Conservation (phyloP, 179 eudicot species). For the Gypsophila paniculata region DNA sequence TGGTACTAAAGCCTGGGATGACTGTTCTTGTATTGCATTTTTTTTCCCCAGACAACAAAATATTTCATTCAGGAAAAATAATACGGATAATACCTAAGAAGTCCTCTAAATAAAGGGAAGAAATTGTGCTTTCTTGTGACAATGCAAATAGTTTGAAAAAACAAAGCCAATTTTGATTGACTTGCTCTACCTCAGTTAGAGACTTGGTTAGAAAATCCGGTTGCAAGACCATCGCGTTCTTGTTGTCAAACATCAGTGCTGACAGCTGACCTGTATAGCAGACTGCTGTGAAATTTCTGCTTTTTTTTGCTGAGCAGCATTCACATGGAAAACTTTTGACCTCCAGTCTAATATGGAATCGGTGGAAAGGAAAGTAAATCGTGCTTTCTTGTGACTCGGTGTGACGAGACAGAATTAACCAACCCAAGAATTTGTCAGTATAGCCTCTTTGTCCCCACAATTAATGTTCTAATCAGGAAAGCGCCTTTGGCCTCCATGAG, state of each 20-base stretch:
- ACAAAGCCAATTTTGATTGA: neutral
- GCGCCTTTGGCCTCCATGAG: neutral
- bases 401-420: neutral
- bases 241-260: neutral
- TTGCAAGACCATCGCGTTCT: neutral
- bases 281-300: neutral
- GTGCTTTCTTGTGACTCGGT: neutral
- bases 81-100: neutral
- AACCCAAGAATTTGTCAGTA: neutral
- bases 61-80: neutral
- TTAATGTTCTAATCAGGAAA: neutral
- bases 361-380: too few relatives aligned
- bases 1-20: neutral
- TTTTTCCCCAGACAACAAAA: neutral
- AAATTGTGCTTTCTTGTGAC: too few relatives aligned
- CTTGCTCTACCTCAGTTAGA: neutral
- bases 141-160: neutral
- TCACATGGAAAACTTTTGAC: neutral
- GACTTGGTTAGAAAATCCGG: neutral
- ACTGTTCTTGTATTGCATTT: neutral
- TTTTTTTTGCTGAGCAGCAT: neutral
- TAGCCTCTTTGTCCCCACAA: neutral
- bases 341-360: neutral
- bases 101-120: too few relatives aligned
- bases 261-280: conserved; percentile 6